These are phyloP conservation scores for Petrea volubilis DNA, from an alignment of 257 asterid species.

Conservation along the genomic window DNA sequence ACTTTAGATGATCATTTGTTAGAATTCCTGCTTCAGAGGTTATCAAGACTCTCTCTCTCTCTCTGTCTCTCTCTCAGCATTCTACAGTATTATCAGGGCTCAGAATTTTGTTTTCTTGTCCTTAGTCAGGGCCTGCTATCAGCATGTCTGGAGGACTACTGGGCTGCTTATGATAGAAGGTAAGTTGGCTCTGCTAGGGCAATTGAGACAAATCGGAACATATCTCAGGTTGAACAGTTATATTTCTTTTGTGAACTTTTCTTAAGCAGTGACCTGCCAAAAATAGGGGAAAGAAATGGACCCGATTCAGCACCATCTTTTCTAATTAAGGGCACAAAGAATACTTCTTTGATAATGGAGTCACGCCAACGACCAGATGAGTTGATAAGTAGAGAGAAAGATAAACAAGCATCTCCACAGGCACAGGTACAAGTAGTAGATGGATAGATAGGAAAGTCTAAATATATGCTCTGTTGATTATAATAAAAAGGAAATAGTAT, in stretches of 20 bases:
- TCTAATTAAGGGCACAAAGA: slow-evolving; percentile 32
- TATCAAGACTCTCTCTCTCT: slow-evolving; percentile 20
- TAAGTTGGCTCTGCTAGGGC: slow-evolving; percentile 33
- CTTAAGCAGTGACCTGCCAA: slow-evolving; percentile 56
- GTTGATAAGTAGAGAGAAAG: slow-evolving; percentile 31
- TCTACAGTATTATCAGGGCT: background rate
- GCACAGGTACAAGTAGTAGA: slow-evolving; percentile 37
- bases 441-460: background rate
- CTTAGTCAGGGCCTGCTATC: slow-evolving; percentile 72
- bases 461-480: too few species aligned
- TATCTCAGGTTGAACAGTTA: background rate
- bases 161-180: slow-evolving; percentile 72
- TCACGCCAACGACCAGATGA: slow-evolving; percentile 38
- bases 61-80: background rate
- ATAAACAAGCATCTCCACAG: slow-evolving; percentile 32
- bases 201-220: background rate
- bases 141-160: slow-evolving; percentile 68
- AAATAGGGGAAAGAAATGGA: slow-evolving; percentile 42
- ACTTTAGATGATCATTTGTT: slow-evolving; percentile 53
- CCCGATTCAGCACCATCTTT: slow-evolving; percentile 38
- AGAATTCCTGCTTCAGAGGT: slow-evolving; percentile 76
- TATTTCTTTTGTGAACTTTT: slow-evolving; percentile 20
- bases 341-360: slow-evolving; percentile 32
- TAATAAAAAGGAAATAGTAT: too few species aligned
- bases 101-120: slow-evolving; percentile 28